Evolutionary conservation across 768 basidiomycete species (phyloP).

Genomic region (Polyporus arcularius): DNA sequence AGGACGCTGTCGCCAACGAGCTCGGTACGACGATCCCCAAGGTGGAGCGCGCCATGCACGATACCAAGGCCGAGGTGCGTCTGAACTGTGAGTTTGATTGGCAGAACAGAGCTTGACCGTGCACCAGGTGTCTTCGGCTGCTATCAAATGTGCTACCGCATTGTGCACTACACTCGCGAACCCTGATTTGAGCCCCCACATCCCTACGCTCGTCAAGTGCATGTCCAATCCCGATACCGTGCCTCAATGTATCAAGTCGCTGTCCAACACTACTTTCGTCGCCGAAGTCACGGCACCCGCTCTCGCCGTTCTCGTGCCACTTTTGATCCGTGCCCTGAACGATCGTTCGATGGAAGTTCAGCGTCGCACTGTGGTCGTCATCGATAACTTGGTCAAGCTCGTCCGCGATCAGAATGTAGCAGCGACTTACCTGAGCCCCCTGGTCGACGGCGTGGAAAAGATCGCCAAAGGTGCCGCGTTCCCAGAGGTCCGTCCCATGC

Average conservation of each 20-base stretch:
- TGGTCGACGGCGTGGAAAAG: slow-evolving; percentile 89
- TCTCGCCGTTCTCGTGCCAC: slow-evolving; percentile 91
- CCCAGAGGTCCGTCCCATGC: slow-evolving; percentile 68
- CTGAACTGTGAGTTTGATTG: not conserved
- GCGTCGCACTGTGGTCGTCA: slow-evolving; percentile 89
- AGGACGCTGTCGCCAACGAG: slow-evolving; percentile 79
- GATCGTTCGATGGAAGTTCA: slow-evolving; percentile 97
- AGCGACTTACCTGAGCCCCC: slow-evolving; percentile 81
- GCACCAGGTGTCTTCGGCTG: slow-evolving; percentile 76
- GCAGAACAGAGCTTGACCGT: not conserved
- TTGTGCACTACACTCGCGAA: slow-evolving; percentile 92
- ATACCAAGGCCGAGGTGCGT: slow-evolving; percentile 89
- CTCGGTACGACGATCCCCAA: slow-evolving; percentile 81
- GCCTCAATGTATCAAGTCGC: slow-evolving; percentile 89
- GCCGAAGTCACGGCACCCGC: slow-evolving; percentile 97
- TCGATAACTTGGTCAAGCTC: slow-evolving; percentile 96
- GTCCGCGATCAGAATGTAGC: slow-evolving; percentile 91
- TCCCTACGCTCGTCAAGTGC: slow-evolving; percentile 86
- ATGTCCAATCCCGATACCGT: slow-evolving; percentile 92
- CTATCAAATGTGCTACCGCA: slow-evolving; percentile 85
- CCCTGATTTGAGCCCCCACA: slow-evolving; percentile 88
- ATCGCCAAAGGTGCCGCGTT: slow-evolving; percentile 91
- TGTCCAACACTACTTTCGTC: slow-evolving; percentile 95
- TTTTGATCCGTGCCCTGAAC: slow-evolving; percentile 87
- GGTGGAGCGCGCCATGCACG: slow-evolving; percentile 91